Percentiles rank a stretch among this genome's conserved stretches.
These are phyloP conservation scores for Phoenix roebelenii DNA, from an alignment of 176 grass and related monocot genomes.

Conservation along the genomic window DNA sequence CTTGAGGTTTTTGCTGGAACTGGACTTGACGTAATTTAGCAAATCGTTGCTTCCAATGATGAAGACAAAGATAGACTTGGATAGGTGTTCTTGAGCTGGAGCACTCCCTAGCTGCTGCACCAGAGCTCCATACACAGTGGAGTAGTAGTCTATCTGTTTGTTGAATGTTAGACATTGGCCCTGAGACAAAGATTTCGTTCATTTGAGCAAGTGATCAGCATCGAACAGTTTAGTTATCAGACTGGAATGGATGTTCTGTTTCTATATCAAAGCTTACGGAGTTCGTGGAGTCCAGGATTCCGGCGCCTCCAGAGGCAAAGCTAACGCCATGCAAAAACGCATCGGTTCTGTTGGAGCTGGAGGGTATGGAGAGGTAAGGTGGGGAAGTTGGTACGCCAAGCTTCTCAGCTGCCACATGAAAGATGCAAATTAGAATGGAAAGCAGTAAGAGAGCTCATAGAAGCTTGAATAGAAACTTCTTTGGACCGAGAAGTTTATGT, in stretches of 20 bases:
- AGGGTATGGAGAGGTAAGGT: conserved; percentile 54
- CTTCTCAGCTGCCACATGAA: conserved; percentile 37
- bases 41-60: conserved; percentile 92
- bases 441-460: too few species aligned
- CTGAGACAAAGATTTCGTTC: conserved; percentile 15
- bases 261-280: conserved; percentile 14
- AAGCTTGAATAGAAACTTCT: too few species aligned
- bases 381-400: conserved; percentile 42
- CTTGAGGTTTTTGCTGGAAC: conserved; percentile 3
- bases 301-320: conserved; percentile 78
- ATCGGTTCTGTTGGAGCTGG: conserved; percentile 28
- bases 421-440: not conserved
- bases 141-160: conserved; percentile 60
- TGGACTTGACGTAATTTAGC: conserved; percentile 51
- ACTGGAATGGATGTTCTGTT: not conserved
- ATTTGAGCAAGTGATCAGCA: not conserved
- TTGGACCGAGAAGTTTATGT: too few species aligned
- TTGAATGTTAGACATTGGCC: conserved; percentile 58
- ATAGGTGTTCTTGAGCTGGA: conserved; percentile 31
- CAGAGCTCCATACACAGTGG: conserved; percentile 27
- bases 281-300: conserved; percentile 58
- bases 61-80: conserved; percentile 62
- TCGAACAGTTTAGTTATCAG: not conserved
- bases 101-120: conserved; percentile 41
- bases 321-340: conserved; percentile 54